phyloP scores from a whole-genome alignment of 331 rosid species.

The Malus hybrid region DNA sequence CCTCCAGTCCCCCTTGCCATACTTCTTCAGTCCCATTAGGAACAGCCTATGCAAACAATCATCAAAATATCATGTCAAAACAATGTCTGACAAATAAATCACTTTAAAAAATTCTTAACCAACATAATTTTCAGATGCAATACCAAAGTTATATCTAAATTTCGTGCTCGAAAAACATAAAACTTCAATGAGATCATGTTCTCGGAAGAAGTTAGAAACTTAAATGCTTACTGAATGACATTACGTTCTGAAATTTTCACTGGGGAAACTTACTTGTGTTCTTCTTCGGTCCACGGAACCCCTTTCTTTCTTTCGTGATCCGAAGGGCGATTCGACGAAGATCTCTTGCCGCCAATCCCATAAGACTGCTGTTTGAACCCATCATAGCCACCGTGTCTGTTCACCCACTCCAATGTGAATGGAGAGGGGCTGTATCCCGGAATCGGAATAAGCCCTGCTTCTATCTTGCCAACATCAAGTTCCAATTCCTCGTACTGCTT shows the following conservation, averaged over 20 bases:
- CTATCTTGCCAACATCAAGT: constrained; percentile 67
- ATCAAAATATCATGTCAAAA: neutral
- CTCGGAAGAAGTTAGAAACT: too few relatives aligned
- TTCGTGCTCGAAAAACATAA: neutral
- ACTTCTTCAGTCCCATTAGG: constrained; percentile 74
- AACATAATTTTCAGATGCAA: neutral
- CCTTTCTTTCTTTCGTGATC: constrained; percentile 95
- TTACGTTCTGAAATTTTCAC: neutral
- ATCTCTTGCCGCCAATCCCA: constrained; percentile 50
- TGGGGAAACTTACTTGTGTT: constrained; percentile 58
- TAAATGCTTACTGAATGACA: too few relatives aligned
- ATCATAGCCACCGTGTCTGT: constrained; percentile 40
- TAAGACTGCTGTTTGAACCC: constrained; percentile 44
- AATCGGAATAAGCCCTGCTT: constrained; percentile 69
- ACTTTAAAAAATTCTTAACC: neutral
- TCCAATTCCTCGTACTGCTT: constrained; percentile 68
- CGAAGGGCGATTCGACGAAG: constrained; percentile 34
- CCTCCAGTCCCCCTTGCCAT: constrained; percentile 99
- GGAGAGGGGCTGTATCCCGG: constrained; percentile 62
- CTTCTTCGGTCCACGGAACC: constrained; percentile 96
- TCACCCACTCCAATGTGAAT: constrained; percentile 77
- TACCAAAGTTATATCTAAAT: neutral
- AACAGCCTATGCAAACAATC: constrained; percentile 47
- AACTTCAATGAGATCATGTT: neutral
- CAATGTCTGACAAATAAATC: neutral